Conservation (phyloP, 176 grass and related monocot genomes). For the Juncus inflexus region DNA sequence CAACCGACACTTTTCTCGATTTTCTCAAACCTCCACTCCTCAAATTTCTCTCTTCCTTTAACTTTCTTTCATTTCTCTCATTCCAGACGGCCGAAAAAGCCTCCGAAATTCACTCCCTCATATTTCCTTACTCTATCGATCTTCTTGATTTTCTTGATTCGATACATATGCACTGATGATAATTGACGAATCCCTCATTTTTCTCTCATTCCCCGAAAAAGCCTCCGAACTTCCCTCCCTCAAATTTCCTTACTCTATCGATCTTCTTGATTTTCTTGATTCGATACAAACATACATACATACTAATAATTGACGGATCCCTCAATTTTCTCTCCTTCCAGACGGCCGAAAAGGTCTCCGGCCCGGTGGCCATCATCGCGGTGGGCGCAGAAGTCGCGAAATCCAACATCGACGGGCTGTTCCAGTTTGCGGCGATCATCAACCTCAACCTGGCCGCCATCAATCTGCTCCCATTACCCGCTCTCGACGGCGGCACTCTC, state of each 20-base stretch:
- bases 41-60: no score
- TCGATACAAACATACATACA: no score
- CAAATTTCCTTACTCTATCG: background rate
- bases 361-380: slow-evolving; percentile 84
- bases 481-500: slow-evolving; percentile 68
- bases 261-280: no score
- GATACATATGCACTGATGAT: no score
- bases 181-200: no score
- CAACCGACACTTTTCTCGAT: no score
- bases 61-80: no score
- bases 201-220: slow-evolving; percentile 32
- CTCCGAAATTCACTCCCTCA: slow-evolving; percentile 72
- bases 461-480: slow-evolving; percentile 68
- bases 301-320: no score
- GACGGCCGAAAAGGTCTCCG: slow-evolving; percentile 71
- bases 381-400: slow-evolving; percentile 77
- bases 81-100: slow-evolving; percentile 58
- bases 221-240: slow-evolving; percentile 78
- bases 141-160: no score
- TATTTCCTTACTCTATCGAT: no score
- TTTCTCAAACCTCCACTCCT: no score
- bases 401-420: slow-evolving; percentile 64
- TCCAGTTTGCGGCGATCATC: slow-evolving; percentile 85
- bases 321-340: slow-evolving; percentile 5
- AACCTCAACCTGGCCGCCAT: slow-evolving; percentile 92